Evolutionary conservation across 805 yeast species (phyloP), one percentile per base, ranked within the genome.

Genomic region (Candida namnaoensis): DNA sequence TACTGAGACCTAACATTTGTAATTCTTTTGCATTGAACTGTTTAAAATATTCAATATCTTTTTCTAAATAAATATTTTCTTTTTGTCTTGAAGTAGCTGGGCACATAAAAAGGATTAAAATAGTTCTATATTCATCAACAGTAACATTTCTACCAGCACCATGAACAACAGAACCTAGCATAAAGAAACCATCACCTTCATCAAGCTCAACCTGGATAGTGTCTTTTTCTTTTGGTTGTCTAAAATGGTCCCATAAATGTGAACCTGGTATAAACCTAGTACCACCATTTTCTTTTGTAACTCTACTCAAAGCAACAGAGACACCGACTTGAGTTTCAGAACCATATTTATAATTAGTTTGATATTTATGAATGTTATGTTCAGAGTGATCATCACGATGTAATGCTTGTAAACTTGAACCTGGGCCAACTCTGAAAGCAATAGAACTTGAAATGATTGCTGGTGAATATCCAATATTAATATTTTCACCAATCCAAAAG

Each of bases 201-300:
- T 58, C 58, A 42, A 58, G 41, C 42, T 60, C 63, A 26, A 52
- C 50, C 26, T 57, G 51, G 10, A 52, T 39, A 35, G 49, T 53
- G 35, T 48, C 51, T 10, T 44, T 44, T 12, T 52, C 48, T 25
- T 49, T 41, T 23, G 57, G 60, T 34, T 49, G 41, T 35, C 57
- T 48, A 28, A 45, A 47, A 39, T 48, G 56, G 41, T 57, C 62
- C 62, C 62, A 59, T 32, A 53, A 46, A 44, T 61, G 66, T n/a
- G 65, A 60, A 7, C 65, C 65, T 4, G 61, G 56, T 32, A 61
- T 53, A 37, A 57, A 56, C 38, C 62, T 47, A 4, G 64, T 59
- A 15, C 60, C 61, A 4, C 62, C 64, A 44, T 58, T 59, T 15
- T 37, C 51, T 35, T 47, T 27, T 39, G 41, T 39, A 14, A 52